Evolutionary conservation across 352 stramenopile genomes (phyloP), one percentile per base, ranked within the genome.

Genomic region (Phytopythium delawarense): DNA sequence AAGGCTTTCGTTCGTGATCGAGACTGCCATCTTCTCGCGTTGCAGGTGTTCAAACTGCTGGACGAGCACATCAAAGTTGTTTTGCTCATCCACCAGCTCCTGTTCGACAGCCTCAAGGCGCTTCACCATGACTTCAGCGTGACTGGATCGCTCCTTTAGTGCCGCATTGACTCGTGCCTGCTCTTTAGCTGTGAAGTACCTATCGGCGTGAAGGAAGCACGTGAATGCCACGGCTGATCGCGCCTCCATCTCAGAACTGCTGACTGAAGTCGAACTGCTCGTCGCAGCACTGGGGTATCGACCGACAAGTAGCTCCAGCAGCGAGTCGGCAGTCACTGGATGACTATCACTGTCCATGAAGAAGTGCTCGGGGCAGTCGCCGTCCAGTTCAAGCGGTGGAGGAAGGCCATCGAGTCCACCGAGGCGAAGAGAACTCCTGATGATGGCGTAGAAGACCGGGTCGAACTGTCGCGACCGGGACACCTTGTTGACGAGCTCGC

Each of bases 31-130:
- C 23, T 61, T 61, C 2, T 83, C 70, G 13, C 69, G 64, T 44
- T 83, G 64, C 3, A 66, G 34, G 64, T 78, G 70, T 44, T 91
- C 81, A 16, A 91, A 69, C 46, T 91, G 81, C 37, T 70, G 64
- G 23, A 88, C 81, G 13, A 92, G 60, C 12, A 91, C 63, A 5
- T 76, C 71, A 51, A 90, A 92, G 59, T 88, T 89, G 25, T 64
- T 76, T 46, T 92, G 81, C 39, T 92, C 84, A 0, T 91, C 79
- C 0, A 89, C 45, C 2, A 93, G 63, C 25, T 93, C 80, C 34
- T 74, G 63, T 50, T 91, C 80, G 7, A 91, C 81, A 2, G 78
- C 78, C 32, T 59, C 65, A 16, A 93, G 76, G 18, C 81, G 69
- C 60, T 90, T 87, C 2, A 82, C 54, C 39, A 78, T 75, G 1